Evolutionary conservation across 2,329 filamentous ascomycete genomes (phyloP), one percentile per base, ranked within the genome.

Genomic region (Parascedosporium putredinis): DNA sequence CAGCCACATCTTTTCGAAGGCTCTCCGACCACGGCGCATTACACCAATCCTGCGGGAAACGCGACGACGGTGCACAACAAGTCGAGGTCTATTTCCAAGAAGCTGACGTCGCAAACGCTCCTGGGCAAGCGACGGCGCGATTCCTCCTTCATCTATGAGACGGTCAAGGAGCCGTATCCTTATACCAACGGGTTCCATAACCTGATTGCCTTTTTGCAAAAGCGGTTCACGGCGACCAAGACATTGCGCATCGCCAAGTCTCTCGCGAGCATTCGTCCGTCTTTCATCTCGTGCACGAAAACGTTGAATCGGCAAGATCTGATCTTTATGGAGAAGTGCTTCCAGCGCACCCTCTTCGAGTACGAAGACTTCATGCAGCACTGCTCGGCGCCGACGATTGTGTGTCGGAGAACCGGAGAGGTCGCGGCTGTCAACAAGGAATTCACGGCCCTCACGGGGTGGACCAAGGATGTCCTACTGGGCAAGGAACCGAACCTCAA

Each of bases 301-400:
- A 89, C 88, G n/a, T 72, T 97, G 53, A 90, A 88, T 55, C 75
- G 83, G 16, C 84, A 93, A 59, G 93, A 98, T 64, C 73, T 97
- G 24, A 83, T 98, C 20, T 96, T 97, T 64, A 95, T 95, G 86
- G 93, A 98, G 65, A 95, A 95, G 67, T 94, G 87, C 60, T 88
- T 97, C 62, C 93, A 98, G 66, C 81, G 93, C 33, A 94, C 88
- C 0, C 73, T 97, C 9, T 88, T 89, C 60, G 89, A 95, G 62
- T 94, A 95, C 59, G 88, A 97, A 62, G 88, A 95, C 55, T 93
- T 94, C 56, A 86, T 96, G 71, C 82, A 87, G 51, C 83, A 88
- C 55, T 88, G 85, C 53, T 88, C 88, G 34, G 94, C 89, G 3
- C 93, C 93, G 0, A 95, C 90, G 1, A 81, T 98, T 51, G 88